Evolutionary conservation across 805 yeast genomes (phyloP).

Genomic region (Priceomyces medius): DNA sequence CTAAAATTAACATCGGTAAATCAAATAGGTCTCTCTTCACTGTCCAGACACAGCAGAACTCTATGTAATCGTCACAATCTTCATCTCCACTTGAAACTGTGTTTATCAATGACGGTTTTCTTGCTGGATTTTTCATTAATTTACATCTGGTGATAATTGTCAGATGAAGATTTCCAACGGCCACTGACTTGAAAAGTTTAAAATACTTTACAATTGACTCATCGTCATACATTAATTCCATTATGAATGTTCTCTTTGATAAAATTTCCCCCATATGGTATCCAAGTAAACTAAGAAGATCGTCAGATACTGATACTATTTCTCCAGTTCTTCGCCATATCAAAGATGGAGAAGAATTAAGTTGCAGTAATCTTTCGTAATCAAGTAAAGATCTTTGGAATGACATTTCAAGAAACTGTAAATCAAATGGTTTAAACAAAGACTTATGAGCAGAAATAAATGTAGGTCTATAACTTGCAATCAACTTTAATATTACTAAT

Average conservation of each 20-base stretch:
- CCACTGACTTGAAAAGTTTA: conserved; percentile 65
- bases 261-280: conserved; percentile 57
- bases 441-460: conserved; percentile 75
- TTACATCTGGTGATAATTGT: conserved; percentile 53
- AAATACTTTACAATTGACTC: conserved; percentile 71
- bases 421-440: conserved; percentile 63
- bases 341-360: conserved; percentile 75
- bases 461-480: conserved; percentile 70
- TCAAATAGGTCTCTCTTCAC: conserved; percentile 81
- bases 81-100: conserved; percentile 12
- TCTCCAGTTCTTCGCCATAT: conserved; percentile 89
- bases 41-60: conserved; percentile 82
- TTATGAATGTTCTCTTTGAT: conserved; percentile 61
- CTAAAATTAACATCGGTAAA: conserved; percentile 79
- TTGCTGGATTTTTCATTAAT: conserved; percentile 31
- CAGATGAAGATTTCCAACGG: conserved; percentile 64
- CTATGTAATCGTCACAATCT: conserved; percentile 37
- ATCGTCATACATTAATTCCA: conserved; percentile 78
- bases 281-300: conserved; percentile 68
- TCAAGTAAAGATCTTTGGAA: conserved; percentile 45
- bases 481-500: conserved; percentile 49
- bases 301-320: conserved; percentile 74
- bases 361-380: conserved; percentile 41
- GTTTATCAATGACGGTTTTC: conserved; percentile 10
- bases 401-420: conserved; percentile 50